Conservation (phyloP, 2,329 filamentous ascomycete species). For the Geosmithia morbida region DNA sequence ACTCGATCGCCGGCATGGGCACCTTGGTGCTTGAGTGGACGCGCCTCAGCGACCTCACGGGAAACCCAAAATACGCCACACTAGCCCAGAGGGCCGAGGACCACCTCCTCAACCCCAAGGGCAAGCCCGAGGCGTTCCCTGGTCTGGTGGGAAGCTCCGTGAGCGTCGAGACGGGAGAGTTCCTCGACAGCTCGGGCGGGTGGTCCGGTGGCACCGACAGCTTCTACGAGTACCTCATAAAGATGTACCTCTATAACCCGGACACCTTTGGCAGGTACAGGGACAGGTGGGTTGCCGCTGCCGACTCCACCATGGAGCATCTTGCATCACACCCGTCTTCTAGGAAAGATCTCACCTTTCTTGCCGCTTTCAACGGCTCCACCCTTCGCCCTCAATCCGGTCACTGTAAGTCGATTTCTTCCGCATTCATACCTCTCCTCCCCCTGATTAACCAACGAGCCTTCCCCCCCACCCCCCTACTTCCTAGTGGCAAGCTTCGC, state of each 20-base stretch:
- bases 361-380: constrained; percentile 38
- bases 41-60: constrained; percentile 60
- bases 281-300: constrained; percentile 62
- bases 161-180: constrained; percentile 46
- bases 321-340: constrained; percentile 43
- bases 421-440: no score
- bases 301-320: constrained; percentile 57
- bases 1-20: constrained; percentile 56
- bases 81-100: constrained; percentile 57
- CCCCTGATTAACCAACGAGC: constrained; percentile 6
- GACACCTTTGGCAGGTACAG: constrained; percentile 47
- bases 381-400: constrained; percentile 28
- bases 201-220: constrained; percentile 61
- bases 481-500: constrained; percentile 29
- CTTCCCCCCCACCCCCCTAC: no score
- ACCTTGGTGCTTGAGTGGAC: constrained; percentile 78
- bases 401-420: constrained; percentile 28
- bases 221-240: constrained; percentile 75
- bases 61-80: constrained; percentile 56
- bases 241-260: constrained; percentile 75
- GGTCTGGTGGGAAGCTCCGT: constrained; percentile 50
- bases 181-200: constrained; percentile 50
- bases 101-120: constrained; percentile 40
- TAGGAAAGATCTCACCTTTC: constrained; percentile 33
- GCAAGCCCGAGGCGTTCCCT: constrained; percentile 62